Evolutionary conservation across 192 early-diverging fungal genomes (phyloP).

Genomic region (Backusella tarrabulga): DNA sequence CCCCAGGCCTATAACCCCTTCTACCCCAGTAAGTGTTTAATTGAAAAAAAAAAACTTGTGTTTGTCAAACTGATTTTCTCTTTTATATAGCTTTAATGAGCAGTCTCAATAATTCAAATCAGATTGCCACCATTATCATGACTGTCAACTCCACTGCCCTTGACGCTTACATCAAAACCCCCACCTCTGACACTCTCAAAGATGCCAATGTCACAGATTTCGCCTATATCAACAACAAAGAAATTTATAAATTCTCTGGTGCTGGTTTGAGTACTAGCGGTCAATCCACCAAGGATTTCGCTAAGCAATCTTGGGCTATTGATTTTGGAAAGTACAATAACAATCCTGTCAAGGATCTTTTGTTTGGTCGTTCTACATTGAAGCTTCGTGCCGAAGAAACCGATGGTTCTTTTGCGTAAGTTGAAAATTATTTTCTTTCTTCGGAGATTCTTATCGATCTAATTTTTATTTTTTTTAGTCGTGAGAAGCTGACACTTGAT

Average conservation of each 20-base stretch:
- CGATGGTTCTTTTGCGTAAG: constrained; percentile 36
- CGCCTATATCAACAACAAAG: constrained; percentile 41
- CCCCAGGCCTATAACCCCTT: constrained; percentile 46
- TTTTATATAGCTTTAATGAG: constrained; percentile 22
- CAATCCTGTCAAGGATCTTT: constrained; percentile 21
- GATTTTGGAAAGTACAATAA: constrained; percentile 37
- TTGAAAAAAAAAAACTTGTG: not conserved
- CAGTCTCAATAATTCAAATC: constrained; percentile 35
- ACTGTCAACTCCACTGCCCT: constrained; percentile 30
- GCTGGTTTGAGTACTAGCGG: constrained; percentile 42
- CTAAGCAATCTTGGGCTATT: constrained; percentile 49
- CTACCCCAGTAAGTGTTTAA: constrained; percentile 40
- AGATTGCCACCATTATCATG: constrained; percentile 45
- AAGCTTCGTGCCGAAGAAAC: constrained; percentile 49
- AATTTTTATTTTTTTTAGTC: constrained; percentile 33
- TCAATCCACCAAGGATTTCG: constrained; percentile 48
- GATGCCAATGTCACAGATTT: constrained; percentile 33
- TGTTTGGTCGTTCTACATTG: constrained; percentile 38
- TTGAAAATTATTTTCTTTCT: not conserved
- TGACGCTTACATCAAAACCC: constrained; percentile 28
- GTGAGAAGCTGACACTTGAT: constrained; percentile 45
- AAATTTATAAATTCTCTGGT: constrained; percentile 34
- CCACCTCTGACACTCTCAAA: constrained; percentile 14
- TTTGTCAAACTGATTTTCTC: not conserved
- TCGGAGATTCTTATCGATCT: constrained; percentile 32